Base-by-base conservation (phyloP, 441 rosid genomes). In the Pelargonium fulgidum region DNA sequence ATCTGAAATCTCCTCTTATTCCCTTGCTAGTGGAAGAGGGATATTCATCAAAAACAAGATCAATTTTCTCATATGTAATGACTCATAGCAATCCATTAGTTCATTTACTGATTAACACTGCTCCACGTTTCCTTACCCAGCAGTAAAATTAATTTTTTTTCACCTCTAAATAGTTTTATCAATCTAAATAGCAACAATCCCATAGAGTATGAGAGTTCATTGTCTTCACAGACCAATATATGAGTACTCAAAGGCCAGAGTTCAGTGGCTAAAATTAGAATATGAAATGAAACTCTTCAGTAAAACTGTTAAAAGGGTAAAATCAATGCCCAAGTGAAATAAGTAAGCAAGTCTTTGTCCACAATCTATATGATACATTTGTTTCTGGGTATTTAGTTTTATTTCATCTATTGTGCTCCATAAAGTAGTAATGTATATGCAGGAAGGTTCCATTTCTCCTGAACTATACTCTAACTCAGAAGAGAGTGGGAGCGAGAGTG, bases 381-480 rank as follows among this genome's bases (percentile, higher is more conserved):
- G 6, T 54, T 54, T 16, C 3, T 2, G 17, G 19, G 20, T 54
- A 5, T 54, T 58, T 52, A 52, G 59, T 16, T 58, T 61, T 24
- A 2, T 61, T 24, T 26, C 75, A 62, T 67, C 72, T 73, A 72
- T 75, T 73, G 67, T 72, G 69, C 74, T 73, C 50, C 71, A 70
- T 45, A 42, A 70, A 65, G 70, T 70, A 65, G 61, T 69, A 73
- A 72, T 70, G 39, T 83, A 64, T 70, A 70, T 82, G 81, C 88
- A 92, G 98, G 96, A 87, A 81, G 90, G 86, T 80, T 72, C 83
- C 68, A 64, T 85, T 76, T 80, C 97, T 45, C 88, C 96, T 47
- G 96, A 86, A 71, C 76, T 89, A 72, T 91, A 92, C 77, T 85
- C 97, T 29, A 97, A 90, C 67, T 80, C 91, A 6, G 97, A 90